Conservation (phyloP, 805 yeast genomes). For the Wickerhamomyces chambardii region DNA sequence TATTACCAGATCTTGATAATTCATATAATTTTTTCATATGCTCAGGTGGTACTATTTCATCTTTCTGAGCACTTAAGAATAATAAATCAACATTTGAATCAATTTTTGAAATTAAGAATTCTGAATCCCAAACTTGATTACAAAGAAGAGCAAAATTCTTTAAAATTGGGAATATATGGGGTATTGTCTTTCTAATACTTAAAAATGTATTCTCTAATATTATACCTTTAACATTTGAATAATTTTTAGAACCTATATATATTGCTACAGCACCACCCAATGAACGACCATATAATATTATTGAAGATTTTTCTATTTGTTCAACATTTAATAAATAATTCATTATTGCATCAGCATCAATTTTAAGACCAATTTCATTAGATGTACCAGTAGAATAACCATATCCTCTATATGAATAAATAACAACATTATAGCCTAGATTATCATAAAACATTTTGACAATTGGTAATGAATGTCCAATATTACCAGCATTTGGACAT, state of each 20-base stretch:
- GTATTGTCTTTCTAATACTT: slow-evolving; percentile 59
- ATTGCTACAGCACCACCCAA: slow-evolving; percentile 94
- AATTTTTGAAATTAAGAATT: slow-evolving; percentile 40
- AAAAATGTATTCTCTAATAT: slow-evolving; percentile 85
- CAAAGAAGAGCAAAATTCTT: slow-evolving; percentile 49
- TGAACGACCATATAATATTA: slow-evolving; percentile 80
- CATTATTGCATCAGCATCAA: slow-evolving; percentile 72
- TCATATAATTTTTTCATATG: slow-evolving; percentile 63
- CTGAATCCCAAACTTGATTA: slow-evolving; percentile 80
- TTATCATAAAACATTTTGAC: slow-evolving; percentile 57
- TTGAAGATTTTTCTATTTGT: slow-evolving; percentile 39
- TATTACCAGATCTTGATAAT: slow-evolving; percentile 38
- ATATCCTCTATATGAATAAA: slow-evolving; percentile 87
- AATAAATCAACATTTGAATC: slow-evolving; percentile 53
- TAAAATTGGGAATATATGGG: slow-evolving; percentile 67
- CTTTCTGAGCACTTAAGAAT: slow-evolving; percentile 63
- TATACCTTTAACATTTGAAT: slow-evolving; percentile 46
- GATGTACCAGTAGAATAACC: slow-evolving; percentile 76
- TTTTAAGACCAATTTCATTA: slow-evolving; percentile 68
- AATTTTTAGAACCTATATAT: slow-evolving; percentile 59
- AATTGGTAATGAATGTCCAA: slow-evolving; percentile 82
- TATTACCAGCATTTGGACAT: slow-evolving; percentile 94
- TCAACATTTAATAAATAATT: slow-evolving; percentile 44
- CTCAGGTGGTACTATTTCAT: slow-evolving; percentile 86
- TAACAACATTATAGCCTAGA: slow-evolving; percentile 68